Base-by-base conservation (phyloP, 495 filamentous ascomycete species). In the Hypoxylon subgilvum region DNA sequence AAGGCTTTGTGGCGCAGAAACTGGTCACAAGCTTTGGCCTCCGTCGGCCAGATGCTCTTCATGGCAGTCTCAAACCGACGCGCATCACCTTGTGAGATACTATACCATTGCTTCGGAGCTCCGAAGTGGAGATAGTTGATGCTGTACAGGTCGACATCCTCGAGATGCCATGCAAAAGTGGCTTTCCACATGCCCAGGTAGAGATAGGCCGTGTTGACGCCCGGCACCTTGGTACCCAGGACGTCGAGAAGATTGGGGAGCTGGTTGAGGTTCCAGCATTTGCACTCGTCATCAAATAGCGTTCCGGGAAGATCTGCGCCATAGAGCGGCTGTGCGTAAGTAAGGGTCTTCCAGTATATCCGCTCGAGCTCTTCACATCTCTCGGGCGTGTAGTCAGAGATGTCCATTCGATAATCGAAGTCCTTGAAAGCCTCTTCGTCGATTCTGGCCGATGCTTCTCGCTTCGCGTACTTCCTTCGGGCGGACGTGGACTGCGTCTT, bases 81-180 rank as follows among this genome's bases (percentile, higher is more conserved):
- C n/a, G 94, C 94, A 72, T 98, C 94, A 49, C 88, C 88, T 69
- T 97, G 95, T 1, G 93, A 96, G 55, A 98, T 98, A 71, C 92
- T 96, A 74, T 98, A 98, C 94, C 94, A 98, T 69, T 98, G 94
- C 71, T 98, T 98, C 3, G 94, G 94, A 8, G 94, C 94, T 35
- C 94, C 94, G 69, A 98, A 98, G 69, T 98, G 94, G 55, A 98
- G 92, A 71, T 96, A 98, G 76, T 98, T 98, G 79, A 98, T 98
- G 74, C 92, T 97, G 81, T 97, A 97, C 1, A 98, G 83, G 75
- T 98, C 94, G 47, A 98, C 92, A 75, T 98, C 94, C 68, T 98
- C 94, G 31, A 98, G 76, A 82, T 98, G 94, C 94, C 94, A 98
- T 7, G 94, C 93, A 69, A 98, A 98, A 1, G 94, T 97, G 14